These are phyloP conservation scores for Coemansia sp. DNA, from an alignment of 192 early-diverging fungal genomes.

Conservation along the genomic window DNA sequence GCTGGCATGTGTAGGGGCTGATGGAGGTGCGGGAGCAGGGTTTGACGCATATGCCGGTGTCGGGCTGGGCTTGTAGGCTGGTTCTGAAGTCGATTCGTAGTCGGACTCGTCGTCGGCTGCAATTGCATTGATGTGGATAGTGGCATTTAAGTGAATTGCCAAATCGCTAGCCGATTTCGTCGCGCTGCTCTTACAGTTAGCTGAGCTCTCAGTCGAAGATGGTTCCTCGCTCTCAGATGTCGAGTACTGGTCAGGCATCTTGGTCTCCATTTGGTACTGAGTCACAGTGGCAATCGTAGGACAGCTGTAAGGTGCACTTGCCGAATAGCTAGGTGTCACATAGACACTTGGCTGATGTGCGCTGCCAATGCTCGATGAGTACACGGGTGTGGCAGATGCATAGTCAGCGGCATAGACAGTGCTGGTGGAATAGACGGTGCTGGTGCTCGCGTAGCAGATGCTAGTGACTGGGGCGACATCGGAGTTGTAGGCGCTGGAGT, in stretches of 20 bases:
- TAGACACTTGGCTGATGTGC: neutral
- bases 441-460: constrained; percentile 11
- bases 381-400: neutral
- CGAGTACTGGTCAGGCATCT: neutral
- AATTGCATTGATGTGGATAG: neutral
- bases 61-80: neutral
- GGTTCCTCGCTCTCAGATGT: neutral
- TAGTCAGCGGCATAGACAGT: constrained; percentile 22
- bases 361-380: neutral
- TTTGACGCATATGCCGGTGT: neutral
- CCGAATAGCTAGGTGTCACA: neutral
- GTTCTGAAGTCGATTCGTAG: neutral
- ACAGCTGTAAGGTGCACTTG: neutral
- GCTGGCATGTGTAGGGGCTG: neutral
- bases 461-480: constrained; percentile 10
- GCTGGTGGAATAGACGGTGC: constrained; percentile 25
- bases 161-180: neutral
- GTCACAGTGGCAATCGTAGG: neutral
- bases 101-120: constrained; percentile 3
- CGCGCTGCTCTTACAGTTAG: neutral
- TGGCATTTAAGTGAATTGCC: neutral
- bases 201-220: neutral
- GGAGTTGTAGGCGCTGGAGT: neutral
- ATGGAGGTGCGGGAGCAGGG: neutral
- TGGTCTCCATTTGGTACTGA: neutral